These are phyloP conservation scores for Vitis hybrid DNA, from an alignment of 177 flowering plant species.

Conservation along the genomic window DNA sequence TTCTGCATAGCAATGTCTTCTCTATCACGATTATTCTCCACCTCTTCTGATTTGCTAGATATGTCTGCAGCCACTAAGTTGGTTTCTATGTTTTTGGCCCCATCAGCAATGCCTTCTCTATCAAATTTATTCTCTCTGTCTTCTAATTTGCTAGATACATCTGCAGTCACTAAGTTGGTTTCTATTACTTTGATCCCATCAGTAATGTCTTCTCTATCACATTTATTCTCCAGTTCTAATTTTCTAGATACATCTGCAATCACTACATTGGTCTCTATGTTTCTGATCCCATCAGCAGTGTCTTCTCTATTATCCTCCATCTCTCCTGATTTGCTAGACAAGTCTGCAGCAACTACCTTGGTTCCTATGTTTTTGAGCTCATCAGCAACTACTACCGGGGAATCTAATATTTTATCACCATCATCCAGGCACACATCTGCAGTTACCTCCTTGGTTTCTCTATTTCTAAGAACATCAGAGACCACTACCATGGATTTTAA, in stretches of 20 bases:
- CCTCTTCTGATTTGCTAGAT: conserved; percentile 24
- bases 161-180: conserved; percentile 22
- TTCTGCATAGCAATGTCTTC: conserved; percentile 26
- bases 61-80: conserved; percentile 21
- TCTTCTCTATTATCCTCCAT: conserved; percentile 28
- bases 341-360: conserved; percentile 21
- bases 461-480: conserved; percentile 29
- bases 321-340: conserved; percentile 23
- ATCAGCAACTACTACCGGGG: conserved; percentile 7
- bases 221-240: conserved; percentile 28
- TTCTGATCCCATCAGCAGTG: conserved; percentile 2
- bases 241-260: conserved; percentile 14
- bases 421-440: conserved; percentile 24
- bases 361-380: conserved; percentile 16
- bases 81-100: conserved; percentile 9
- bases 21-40: conserved; percentile 21
- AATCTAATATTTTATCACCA: conserved; percentile 19
- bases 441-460: conserved; percentile 19
- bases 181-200: not conserved
- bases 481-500: conserved; percentile 18
- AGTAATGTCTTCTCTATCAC: conserved; percentile 21
- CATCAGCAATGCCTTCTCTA: conserved; percentile 17
- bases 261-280: conserved; percentile 21
- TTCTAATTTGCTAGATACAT: conserved; percentile 20
- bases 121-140: conserved; percentile 26